Base-by-base conservation (phyloP, 2,329 filamentous ascomycete species). In the Cadophora gregata region DNA sequence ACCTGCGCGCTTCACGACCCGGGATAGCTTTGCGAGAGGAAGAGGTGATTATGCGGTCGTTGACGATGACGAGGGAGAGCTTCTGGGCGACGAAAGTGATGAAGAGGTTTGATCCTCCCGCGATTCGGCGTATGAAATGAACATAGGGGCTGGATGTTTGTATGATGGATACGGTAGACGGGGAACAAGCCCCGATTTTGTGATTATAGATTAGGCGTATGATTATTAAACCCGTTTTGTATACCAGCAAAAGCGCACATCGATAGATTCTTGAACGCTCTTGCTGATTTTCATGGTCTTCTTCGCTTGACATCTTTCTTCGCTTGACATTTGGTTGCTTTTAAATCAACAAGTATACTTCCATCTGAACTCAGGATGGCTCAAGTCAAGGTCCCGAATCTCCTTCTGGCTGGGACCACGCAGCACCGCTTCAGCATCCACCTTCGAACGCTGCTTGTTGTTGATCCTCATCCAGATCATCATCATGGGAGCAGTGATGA, bases 41-140 rank as follows among this genome's bases (percentile, higher is more conserved):
- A 86, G 92, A 64, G 90, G 91, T n/a, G 93, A 97, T 78, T 98
- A 98, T 78, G 88, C 90, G 19, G 86, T 90, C 74, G 93, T 97
- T 61, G 93, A 97, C 74, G 92, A 96, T 60, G 96, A 98, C 77
- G 96, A 98, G 78, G 95, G 95, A 59, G 95, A 98, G 82, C 81
- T 99, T 72, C 81, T 99, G 42, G 96, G 96, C 0, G 95, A 97
- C 72, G 94, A 97, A 67, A 93, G 93, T 72, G 95, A 97, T 71
- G 93, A 97, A 76, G 95, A 97, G 69, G 91, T 90, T 59, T 89
- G 33, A 65, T 45, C 47, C 36, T 6, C 21, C 19, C 21, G 16
- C 19, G 25, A 45, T 59, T 45, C 36, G 60, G 59, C 45, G 27
- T 9, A 19, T 21, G 59, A 33, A 36, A n/a, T n/a, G 19, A 33